These are phyloP conservation scores for Perilla frutescens DNA, from an alignment of 257 asterid genomes.

Conservation along the genomic window DNA sequence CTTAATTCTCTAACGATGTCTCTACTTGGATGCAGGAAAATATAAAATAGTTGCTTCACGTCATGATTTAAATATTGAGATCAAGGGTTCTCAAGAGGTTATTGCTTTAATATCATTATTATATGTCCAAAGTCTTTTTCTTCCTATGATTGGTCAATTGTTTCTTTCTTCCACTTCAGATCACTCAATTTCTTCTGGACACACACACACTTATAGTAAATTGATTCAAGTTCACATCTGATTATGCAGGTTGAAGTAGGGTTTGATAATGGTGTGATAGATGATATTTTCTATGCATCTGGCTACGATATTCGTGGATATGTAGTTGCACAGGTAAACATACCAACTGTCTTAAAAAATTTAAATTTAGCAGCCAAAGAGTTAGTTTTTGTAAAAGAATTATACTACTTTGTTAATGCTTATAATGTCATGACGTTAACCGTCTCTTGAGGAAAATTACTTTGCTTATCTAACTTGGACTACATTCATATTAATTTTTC, in stretches of 20 bases:
- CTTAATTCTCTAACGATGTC: conserved; percentile 26
- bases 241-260: conserved; percentile 80
- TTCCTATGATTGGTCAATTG: conserved; percentile 18
- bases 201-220: conserved; percentile 15
- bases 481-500: conserved; percentile 21
- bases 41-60: conserved; percentile 79
- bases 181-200: not conserved
- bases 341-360: conserved; percentile 1
- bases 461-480: conserved; percentile 29
- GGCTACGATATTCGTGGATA: conserved; percentile 87
- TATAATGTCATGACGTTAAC: conserved; percentile 15
- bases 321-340: conserved; percentile 89
- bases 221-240: conserved; percentile 27
- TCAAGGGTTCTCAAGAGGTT: conserved; percentile 86
- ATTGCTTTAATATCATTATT: conserved; percentile 23
- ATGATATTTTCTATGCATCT: conserved; percentile 74
- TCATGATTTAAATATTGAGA: conserved; percentile 69
- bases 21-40: conserved; percentile 62
- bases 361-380: conserved; percentile 13
- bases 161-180: conserved; percentile 5
- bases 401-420: not conserved
- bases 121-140: conserved; percentile 3
- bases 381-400: not conserved
- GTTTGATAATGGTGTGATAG: conserved; percentile 66
- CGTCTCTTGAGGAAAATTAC: conserved; percentile 14